Percentiles rank a stretch among this genome's conserved stretches.
Conservation (phyloP, 495 filamentous ascomycete species). For the Talaromyces proteolyticus region DNA sequence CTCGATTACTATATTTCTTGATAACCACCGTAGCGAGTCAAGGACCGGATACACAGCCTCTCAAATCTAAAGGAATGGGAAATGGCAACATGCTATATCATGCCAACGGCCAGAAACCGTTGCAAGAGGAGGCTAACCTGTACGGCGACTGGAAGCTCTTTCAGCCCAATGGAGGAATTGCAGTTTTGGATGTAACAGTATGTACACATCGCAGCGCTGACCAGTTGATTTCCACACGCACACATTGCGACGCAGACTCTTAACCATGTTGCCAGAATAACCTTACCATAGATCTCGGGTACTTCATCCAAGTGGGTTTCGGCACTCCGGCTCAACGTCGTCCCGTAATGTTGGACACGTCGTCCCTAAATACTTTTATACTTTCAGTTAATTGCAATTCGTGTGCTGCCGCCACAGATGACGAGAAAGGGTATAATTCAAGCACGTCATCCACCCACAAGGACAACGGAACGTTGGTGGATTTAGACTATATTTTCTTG, state of each 20-base stretch:
- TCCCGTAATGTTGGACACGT: neutral
- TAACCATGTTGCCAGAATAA: neutral
- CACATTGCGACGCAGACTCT: neutral
- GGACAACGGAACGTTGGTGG: conserved; percentile 3
- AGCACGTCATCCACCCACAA: conserved; percentile 4
- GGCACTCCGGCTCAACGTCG: neutral
- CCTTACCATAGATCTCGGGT: conserved; percentile 1
- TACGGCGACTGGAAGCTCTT: neutral
- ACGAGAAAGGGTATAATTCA: conserved; percentile 4
- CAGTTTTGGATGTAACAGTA: neutral
- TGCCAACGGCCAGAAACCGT: neutral
- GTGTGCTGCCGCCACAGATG: conserved; percentile 2
- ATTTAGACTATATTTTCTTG: neutral
- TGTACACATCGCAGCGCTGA: neutral
- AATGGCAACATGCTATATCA: neutral
- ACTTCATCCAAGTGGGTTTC: conserved; percentile 11
- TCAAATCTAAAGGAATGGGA: neutral
- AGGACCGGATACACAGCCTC: neutral
- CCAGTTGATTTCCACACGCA: neutral
- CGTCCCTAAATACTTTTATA: conserved; percentile 1
- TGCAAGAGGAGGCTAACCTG: neutral
- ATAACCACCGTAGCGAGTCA: neutral
- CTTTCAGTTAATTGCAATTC: conserved; percentile 4
- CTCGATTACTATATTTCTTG: neutral
- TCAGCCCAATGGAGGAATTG: neutral